Evolutionary conservation across 208 protist species (phyloP).

Genomic region (Acanthamoeba lenticulata): DNA sequence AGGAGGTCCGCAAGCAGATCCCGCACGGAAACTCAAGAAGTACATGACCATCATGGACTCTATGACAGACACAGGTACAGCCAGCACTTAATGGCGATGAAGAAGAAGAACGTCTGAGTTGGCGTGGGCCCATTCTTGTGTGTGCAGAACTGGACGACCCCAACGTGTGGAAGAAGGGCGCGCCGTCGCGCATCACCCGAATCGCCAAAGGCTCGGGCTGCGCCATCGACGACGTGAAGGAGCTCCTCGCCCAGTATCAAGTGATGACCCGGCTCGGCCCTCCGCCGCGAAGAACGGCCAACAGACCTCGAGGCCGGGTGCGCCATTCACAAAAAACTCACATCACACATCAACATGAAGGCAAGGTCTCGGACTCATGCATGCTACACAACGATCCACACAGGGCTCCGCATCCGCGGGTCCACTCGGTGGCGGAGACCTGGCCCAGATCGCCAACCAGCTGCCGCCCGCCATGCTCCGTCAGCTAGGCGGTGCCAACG

Average conservation of each 20-base stretch:
- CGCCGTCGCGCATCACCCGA: constrained; percentile 66
- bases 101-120: background rate
- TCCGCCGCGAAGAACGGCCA: constrained; percentile 75
- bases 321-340: constrained; percentile 65
- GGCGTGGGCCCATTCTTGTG: background rate
- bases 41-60: constrained; percentile 97
- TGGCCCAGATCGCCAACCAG: constrained; percentile 71
- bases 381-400: background rate
- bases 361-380: no score
- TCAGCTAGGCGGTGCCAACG: constrained; percentile 80
- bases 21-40: constrained; percentile 85
- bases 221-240: constrained; percentile 69
- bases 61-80: constrained; percentile 88
- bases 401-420: no score
- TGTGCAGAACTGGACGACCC: constrained; percentile 72
- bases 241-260: background rate
- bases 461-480: constrained; percentile 81
- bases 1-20: no score
- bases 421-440: no score
- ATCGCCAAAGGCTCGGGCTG: constrained; percentile 83
- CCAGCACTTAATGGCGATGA: no score
- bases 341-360: background rate
- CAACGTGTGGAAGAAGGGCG: constrained; percentile 70
- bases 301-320: constrained; percentile 74
- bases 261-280: background rate